Evolutionary conservation across 257 asterid species (phyloP).

Genomic region (Sherardia arvensis): DNA sequence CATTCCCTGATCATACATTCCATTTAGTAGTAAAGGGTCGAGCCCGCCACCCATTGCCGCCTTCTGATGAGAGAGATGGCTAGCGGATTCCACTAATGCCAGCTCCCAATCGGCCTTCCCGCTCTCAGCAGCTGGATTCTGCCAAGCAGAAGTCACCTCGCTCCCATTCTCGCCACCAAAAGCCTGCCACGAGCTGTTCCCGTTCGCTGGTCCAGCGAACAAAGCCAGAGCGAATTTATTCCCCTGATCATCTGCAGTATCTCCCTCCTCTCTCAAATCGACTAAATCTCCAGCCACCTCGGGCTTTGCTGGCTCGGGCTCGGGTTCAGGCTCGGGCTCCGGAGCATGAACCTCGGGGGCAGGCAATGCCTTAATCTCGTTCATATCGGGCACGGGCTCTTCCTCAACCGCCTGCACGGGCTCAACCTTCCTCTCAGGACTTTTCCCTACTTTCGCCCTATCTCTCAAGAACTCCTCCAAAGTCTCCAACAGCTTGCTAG

Average conservation of each 20-base stretch:
- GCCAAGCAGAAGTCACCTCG: slow-evolving; percentile 79
- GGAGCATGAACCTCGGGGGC: slow-evolving; percentile 58
- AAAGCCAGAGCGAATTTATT: slow-evolving; percentile 65
- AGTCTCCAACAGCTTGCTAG: slow-evolving; percentile 63
- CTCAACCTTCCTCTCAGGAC: slow-evolving; percentile 58
- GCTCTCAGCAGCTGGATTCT: slow-evolving; percentile 72
- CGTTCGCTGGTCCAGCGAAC: slow-evolving; percentile 55
- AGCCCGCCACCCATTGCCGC: slow-evolving; percentile 72
- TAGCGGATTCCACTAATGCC: slow-evolving; percentile 69
- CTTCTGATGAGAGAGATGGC: slow-evolving; percentile 62
- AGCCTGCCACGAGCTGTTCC: slow-evolving; percentile 75
- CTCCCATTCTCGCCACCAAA: slow-evolving; percentile 38
- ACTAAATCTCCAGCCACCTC: slow-evolving; percentile 48
- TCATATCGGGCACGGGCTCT: slow-evolving; percentile 47
- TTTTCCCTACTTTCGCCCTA: slow-evolving; percentile 55
- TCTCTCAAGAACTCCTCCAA: slow-evolving; percentile 83
- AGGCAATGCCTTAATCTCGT: slow-evolving; percentile 70
- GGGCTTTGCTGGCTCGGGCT: slow-evolving; percentile 34
- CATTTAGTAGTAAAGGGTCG: slow-evolving; percentile 65
- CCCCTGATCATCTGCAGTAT: slow-evolving; percentile 74
- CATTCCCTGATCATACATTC: slow-evolving; percentile 79
- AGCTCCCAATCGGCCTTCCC: slow-evolving; percentile 88
- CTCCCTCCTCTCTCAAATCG: slow-evolving; percentile 71
- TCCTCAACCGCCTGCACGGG: slow-evolving; percentile 29
- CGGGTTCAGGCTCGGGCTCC: slow-evolving; percentile 51